Evolutionary conservation across 306 rosid species (phyloP), one percentile per base, ranked within the genome.

Genomic region (Sicyos edulis): DNA sequence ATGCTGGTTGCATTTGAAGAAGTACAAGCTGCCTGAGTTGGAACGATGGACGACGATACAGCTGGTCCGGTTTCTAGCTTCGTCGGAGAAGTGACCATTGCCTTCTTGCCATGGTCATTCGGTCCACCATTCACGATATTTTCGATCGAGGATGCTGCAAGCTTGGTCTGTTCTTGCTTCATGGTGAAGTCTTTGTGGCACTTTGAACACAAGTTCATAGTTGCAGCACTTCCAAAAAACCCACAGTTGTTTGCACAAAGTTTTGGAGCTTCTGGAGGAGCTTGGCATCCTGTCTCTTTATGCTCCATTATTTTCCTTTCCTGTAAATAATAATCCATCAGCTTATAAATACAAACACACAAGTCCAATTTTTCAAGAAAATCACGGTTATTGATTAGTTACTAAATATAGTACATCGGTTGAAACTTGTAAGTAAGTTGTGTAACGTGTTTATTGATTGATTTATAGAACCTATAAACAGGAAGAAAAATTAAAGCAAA

Each of bases 231-330:
- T 72, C 87, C 87, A 2, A 83, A 83, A 59, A 83, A 83, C 21
- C 87, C 84, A 0, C 87, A 80, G 76, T 75, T 83, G 76, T 83
- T 83, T 49, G 81, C 81, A 61, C 87, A 80, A 32, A 83, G 84
- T 71, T 78, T 83, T 58, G 87, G 83, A 52, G 87, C 84, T 69
- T 79, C 87, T 15, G 71, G 87, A 67, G 82, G 77, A 7, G 78
- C 81, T 77, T 80, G 87, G 77, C 83, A 83, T 73, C 87, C 85
- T 62, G 87, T 63, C 79, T 83, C 85, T 7, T 78, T 73, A 71
- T 80, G 85, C 64, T 83, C 85, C 81, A 83, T 83, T 29, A 3
- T 72, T 71, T 34, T 78, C 54, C 47, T 72, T 77, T 58, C 76
- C 79, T 78, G 80, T 74, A 69, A 9, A 50, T 8, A 32, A 5